These are phyloP conservation scores for Rhizopus microsporus DNA, from an alignment of 371 early-diverging fungal species.

Conservation along the genomic window DNA sequence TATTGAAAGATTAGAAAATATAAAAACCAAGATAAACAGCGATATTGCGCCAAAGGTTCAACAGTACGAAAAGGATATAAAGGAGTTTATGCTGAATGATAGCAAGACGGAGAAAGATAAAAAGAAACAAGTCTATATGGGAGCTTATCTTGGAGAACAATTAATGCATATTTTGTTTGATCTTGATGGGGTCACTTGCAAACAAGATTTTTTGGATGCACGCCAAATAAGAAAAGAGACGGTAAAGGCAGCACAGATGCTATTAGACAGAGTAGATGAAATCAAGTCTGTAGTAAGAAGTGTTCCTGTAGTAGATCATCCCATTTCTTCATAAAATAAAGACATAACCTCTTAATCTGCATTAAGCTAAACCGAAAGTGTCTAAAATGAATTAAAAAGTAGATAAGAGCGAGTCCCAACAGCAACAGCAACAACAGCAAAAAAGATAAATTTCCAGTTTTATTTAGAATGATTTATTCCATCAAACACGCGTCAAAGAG, in stretches of 20 bases:
- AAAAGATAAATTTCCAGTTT: too few species aligned
- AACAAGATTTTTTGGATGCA: constrained; percentile 14
- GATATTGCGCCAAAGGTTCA: constrained; percentile 18
- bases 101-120: constrained; percentile 16
- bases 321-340: neutral
- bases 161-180: constrained; percentile 31
- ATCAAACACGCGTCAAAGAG: too few species aligned
- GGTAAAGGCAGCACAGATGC: constrained; percentile 17
- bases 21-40: constrained; percentile 9
- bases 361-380: neutral
- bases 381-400: too few species aligned
- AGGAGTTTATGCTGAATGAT: constrained; percentile 8
- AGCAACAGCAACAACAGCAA: neutral
- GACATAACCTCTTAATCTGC: neutral
- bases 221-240: constrained; percentile 23
- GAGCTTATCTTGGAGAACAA: constrained; percentile 25
- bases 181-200: constrained; percentile 20
- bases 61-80: constrained; percentile 18
- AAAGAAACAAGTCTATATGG: constrained; percentile 21
- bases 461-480: too few species aligned
- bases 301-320: neutral
- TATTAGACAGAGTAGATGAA: constrained; percentile 29
- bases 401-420: neutral
- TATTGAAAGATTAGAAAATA: constrained; percentile 10
- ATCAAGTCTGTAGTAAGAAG: constrained; percentile 26